Base-by-base conservation (phyloP, 2,329 filamentous ascomycete genomes). In the Venturia effusa region DNA sequence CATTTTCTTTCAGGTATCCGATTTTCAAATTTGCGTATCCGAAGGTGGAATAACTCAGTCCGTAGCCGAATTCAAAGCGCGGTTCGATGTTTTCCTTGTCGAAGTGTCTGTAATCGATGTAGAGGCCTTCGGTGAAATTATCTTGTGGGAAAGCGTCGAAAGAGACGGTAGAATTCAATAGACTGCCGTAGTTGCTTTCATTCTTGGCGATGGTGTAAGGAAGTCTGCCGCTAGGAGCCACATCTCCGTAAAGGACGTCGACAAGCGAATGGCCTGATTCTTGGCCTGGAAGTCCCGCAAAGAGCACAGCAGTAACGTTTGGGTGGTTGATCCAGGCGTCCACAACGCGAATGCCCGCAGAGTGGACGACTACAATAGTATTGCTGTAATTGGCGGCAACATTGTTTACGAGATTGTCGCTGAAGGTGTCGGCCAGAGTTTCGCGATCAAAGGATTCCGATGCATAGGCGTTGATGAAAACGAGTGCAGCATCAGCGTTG, bases 201-300 rank as follows among this genome's bases (percentile, higher is more conserved):
- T 77, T 74, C 48, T 79, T 79, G 22, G 83, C 82, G 61, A 76
- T 67, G 0, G 85, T 88, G 69, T 88, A 88, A 0, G 88, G 87
- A 10, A 91, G 77, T 68, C 88, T 86, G 30, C 88, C 88, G 67
- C 84, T 87, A 1, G 88, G 88, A 40, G 83, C 87, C 62, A 83
- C 81, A 60, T 87, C 83, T 61, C 88, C 88, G 69, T 86, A 90
- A 0, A 91, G 77, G 39, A 91, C 76, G 68, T 88, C 84, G 32
- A 83, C 82, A 5, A 91, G 77, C 0, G 87, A 86, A 64, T 85
- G 80, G 24, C 88, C 88, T 15, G 86, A 87, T 74, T 90, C 87
- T 69, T 90, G 86, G 1, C 88, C 88, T 0, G 88, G 88, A 0
- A 91, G 79, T 70, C 90, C 87, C 19, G 88, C 88, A 48, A 87